Conservation (phyloP, 805 yeast species). For the Hanseniaspora guilliermondii region DNA sequence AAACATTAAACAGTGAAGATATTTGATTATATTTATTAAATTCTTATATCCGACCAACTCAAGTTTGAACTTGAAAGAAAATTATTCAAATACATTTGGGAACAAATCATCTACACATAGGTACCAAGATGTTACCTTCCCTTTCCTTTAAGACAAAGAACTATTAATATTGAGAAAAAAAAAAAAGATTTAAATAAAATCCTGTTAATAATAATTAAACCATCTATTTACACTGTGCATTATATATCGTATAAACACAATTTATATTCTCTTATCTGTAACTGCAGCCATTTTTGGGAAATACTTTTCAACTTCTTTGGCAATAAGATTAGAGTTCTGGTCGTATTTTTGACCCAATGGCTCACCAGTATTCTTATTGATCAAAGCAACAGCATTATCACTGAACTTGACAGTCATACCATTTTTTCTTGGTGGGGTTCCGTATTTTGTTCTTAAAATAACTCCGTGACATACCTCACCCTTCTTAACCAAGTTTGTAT, state of each 20-base stretch:
- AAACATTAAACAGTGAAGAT: too few species aligned
- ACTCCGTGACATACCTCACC: slow-evolving; percentile 95
- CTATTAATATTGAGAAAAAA: background rate
- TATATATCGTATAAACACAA: background rate
- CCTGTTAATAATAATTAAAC: background rate
- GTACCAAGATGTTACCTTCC: too few species aligned
- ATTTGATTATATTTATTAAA: too few species aligned
- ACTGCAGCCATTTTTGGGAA: slow-evolving; percentile 13
- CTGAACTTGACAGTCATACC: slow-evolving; percentile 81
- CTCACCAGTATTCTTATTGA: slow-evolving; percentile 77
- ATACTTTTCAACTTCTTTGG: slow-evolving; percentile 8
- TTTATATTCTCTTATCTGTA: slow-evolving; percentile 5
- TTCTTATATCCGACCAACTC: too few species aligned
- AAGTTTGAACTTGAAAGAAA: too few species aligned
- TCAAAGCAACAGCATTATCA: slow-evolving; percentile 92
- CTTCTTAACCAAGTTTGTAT: slow-evolving; percentile 72
- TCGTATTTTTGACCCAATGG: slow-evolving; percentile 86
- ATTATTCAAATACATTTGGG: too few species aligned
- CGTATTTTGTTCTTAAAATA: slow-evolving; percentile 80
- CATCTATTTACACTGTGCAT: background rate
- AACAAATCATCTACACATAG: too few species aligned
- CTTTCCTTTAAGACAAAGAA: background rate
- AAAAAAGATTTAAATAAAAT: background rate
- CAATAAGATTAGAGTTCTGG: slow-evolving; percentile 18
- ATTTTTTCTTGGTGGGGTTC: slow-evolving; percentile 60